Percentiles rank a stretch among this genome's conserved stretches.
phyloP scores from a whole-genome alignment of 495 filamentous ascomycete species.

The Terfezia boudieri region DNA sequence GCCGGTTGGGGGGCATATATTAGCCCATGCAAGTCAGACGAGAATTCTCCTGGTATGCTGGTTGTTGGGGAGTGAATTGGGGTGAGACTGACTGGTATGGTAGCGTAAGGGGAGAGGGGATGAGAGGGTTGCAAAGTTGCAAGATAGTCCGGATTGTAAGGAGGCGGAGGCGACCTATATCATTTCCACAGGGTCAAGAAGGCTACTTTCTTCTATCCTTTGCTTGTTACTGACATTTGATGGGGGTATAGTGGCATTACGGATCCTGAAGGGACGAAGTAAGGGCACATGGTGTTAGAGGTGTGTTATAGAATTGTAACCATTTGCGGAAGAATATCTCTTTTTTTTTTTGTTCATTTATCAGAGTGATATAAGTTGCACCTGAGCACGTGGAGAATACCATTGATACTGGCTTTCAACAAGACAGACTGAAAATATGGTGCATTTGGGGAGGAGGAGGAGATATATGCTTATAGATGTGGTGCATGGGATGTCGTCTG shows the following conservation, averaged over 20 bases:
- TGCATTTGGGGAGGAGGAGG: too few relatives aligned
- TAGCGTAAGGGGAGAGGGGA: conserved; percentile 52
- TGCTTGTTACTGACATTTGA: neutral
- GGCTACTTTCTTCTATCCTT: neutral
- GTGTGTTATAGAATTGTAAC: too few relatives aligned
- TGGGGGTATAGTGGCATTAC: conserved; percentile 9
- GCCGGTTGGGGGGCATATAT: conserved; percentile 54
- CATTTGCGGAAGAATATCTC: too few relatives aligned
- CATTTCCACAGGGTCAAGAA: conserved; percentile 39
- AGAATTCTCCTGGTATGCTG: conserved; percentile 34
- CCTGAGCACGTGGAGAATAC: too few relatives aligned
- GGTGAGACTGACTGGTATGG: neutral
- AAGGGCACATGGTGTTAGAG: neutral
- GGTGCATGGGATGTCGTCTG: too few relatives aligned
- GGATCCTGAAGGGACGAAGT: conserved; percentile 14
- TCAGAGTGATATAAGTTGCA: too few relatives aligned
- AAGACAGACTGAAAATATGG: too few relatives aligned
- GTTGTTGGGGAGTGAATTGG: neutral
- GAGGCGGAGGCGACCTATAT: conserved; percentile 60
- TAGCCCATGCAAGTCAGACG: conserved; percentile 58
- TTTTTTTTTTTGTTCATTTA: too few relatives aligned
- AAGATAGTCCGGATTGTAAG: conserved; percentile 52
- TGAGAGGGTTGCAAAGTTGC: conserved; percentile 58
- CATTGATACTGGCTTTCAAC: too few relatives aligned
- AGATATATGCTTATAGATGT: too few relatives aligned